Percentiles rank a stretch among this genome's conserved stretches.
These are phyloP conservation scores for Vigna unguiculata DNA, from an alignment of 306 rosid species.

Conservation along the genomic window DNA sequence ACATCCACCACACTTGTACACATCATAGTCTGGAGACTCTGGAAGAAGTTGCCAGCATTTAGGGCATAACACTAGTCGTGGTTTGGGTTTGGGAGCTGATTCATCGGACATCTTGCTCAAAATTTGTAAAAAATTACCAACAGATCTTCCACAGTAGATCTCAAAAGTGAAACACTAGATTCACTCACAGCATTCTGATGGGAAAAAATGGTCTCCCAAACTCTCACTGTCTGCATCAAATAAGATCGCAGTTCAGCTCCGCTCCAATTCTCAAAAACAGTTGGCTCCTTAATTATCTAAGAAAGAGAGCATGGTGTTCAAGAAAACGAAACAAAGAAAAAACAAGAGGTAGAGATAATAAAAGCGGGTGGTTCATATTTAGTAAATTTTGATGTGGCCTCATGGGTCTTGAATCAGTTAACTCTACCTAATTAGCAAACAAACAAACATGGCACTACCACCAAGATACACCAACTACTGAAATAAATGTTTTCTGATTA, in stretches of 20 bases:
- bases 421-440: conserved; percentile 19
- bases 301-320: conserved; percentile 3
- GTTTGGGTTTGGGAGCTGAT: conserved; percentile 57
- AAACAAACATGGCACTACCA: conserved; percentile 12
- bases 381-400: conserved; percentile 21
- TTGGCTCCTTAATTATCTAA: background rate
- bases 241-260: conserved; percentile 34
- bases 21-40: conserved; percentile 62
- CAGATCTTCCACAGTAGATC: conserved; percentile 37
- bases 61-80: conserved; percentile 87
- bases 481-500: conserved; percentile 27
- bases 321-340: conserved; percentile 27
- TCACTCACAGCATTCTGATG: conserved; percentile 36
- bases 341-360: conserved; percentile 22
- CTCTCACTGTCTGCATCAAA: conserved; percentile 49
- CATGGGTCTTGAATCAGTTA: conserved; percentile 29
- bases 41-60: conserved; percentile 74
- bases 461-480: conserved; percentile 23
- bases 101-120: conserved; percentile 63
- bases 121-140: conserved; percentile 19
- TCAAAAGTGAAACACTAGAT: conserved; percentile 34
- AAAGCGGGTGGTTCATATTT: background rate
- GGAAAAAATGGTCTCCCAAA: conserved; percentile 32
- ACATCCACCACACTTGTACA: conserved; percentile 94
- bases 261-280: conserved; percentile 22